These are phyloP conservation scores for Albifimbria verrucaria DNA, from an alignment of 2,329 filamentous ascomycete species.

Conservation along the genomic window DNA sequence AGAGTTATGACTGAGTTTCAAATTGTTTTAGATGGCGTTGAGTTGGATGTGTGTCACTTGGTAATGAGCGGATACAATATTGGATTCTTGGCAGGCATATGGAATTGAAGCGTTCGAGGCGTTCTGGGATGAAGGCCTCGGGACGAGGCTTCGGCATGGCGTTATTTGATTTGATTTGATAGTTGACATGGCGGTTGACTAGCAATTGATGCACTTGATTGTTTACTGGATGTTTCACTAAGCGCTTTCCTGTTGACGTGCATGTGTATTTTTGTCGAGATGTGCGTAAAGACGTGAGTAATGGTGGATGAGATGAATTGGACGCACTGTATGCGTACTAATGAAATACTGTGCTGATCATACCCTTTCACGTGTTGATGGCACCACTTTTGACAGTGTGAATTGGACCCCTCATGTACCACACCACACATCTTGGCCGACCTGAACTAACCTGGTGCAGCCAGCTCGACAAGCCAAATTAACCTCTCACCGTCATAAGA, in stretches of 20 bases:
- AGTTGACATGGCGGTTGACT: background rate
- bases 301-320: too few relatives aligned
- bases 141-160: background rate
- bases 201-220: background rate
- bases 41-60: background rate
- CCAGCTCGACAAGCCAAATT: too few relatives aligned
- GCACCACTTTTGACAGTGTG: background rate
- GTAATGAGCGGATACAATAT: conserved; percentile 5
- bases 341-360: conserved; percentile 2
- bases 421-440: background rate
- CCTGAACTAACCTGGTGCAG: background rate
- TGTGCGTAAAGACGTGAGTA: too few relatives aligned
- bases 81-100: conserved; percentile 1
- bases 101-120: background rate
- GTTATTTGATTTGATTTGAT: background rate
- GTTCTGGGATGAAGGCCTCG: background rate
- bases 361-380: background rate
- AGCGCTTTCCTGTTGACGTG: background rate
- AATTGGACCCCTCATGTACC: background rate
- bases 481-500: too few relatives aligned
- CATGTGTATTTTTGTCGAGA: too few relatives aligned
- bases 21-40: background rate
- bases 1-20: too few relatives aligned
- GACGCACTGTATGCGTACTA: background rate
- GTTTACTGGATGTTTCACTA: background rate